phyloP scores from a whole-genome alignment of 2,329 filamentous ascomycete species.

The Fusarium ambrosium region DNA sequence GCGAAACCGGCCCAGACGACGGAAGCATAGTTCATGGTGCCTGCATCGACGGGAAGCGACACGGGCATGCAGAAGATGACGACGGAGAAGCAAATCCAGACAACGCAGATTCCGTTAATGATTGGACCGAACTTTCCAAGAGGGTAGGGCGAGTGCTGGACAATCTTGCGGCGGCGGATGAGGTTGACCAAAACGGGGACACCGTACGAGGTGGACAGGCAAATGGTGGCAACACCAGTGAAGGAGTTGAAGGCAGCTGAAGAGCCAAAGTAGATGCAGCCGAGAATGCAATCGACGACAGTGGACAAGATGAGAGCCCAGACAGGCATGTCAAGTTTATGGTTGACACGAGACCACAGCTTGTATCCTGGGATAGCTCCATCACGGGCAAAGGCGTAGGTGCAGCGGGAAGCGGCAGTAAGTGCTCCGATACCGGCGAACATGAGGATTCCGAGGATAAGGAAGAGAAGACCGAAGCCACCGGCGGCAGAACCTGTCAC shows the following conservation, averaged over 20 bases:
- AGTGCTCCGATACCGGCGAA: slow-evolving; percentile 82
- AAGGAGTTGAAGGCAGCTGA: slow-evolving; percentile 84
- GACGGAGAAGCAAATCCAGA: slow-evolving; percentile 78
- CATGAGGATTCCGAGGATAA: slow-evolving; percentile 81
- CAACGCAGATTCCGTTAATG: slow-evolving; percentile 77
- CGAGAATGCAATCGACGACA: slow-evolving; percentile 76
- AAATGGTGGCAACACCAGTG: slow-evolving; percentile 84
- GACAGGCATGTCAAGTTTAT: slow-evolving; percentile 76
- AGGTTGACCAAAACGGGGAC: slow-evolving; percentile 81
- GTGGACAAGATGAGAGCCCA: slow-evolving; percentile 78
- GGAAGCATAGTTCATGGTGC: slow-evolving; percentile 75
- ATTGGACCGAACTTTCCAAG: slow-evolving; percentile 76
- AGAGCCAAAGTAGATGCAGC: slow-evolving; percentile 84
- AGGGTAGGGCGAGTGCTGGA: slow-evolving; percentile 76
- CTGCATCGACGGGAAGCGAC: slow-evolving; percentile 67
- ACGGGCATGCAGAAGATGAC: slow-evolving; percentile 84
- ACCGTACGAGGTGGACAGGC: slow-evolving; percentile 80
- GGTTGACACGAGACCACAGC: slow-evolving; percentile 76
- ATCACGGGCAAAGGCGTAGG: slow-evolving; percentile 82
- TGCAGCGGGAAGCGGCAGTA: slow-evolving; percentile 80
- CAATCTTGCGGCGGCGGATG: slow-evolving; percentile 73
- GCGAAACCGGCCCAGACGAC: slow-evolving; percentile 76
- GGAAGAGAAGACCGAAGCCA: slow-evolving; percentile 81
- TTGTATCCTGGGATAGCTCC: slow-evolving; percentile 79
- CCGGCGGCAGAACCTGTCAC: slow-evolving; percentile 80